Evolutionary conservation across 2,329 filamentous ascomycete species (phyloP), one percentile per base, ranked within the genome.

Genomic region (Paecilomyces dactylethromorphus): DNA sequence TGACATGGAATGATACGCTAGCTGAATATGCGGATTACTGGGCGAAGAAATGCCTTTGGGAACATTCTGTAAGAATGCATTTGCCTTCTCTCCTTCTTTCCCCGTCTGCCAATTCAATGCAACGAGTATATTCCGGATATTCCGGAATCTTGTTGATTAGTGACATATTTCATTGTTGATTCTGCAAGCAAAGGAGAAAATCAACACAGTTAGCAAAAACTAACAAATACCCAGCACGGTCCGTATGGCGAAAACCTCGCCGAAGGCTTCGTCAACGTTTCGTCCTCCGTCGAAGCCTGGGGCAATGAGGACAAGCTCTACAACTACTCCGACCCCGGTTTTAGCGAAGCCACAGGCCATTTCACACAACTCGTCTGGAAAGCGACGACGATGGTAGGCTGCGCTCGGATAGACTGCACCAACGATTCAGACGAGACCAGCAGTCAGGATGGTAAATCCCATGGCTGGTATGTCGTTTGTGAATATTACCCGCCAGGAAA

Each of bases 301-400:
- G 89, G 84, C 18, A 64, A 80, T 63, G 86, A 90, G 73, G 71
- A 83, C 11, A 66, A 70, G 0, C 59, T 76, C 5, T 92, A 90
- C 68, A 72, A 87, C 64, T 92, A 83, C 69, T 63, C 68, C 1
- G 68, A 80, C 0, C 81, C 81, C 0, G 81, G 80, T 0, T 91
- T 88, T 66, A 75, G 67, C 8, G 77, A 85, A 63, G 70, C 74
- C 33, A 89, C 87, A 18, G 88, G 87, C 0, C 87, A 90, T 69
- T 91, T 91, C 65, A 88, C 87, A 1, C 87, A 90, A 76, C 71
- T 91, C 6, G 87, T 91, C 5, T 91, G 88, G 88, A 84, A 82
- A 70, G 71, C 76, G 24, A 89, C 85, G 1, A 84, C 76, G 6
- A 76, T 78, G 33, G 81, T 88, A 0, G 86, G 86, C 0, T 91